A percentile compares a stretch with the other conserved stretches of the same genome.
Conservation (phyloP, 2,329 filamentous ascomycete genomes). For the Knufia petricola region DNA sequence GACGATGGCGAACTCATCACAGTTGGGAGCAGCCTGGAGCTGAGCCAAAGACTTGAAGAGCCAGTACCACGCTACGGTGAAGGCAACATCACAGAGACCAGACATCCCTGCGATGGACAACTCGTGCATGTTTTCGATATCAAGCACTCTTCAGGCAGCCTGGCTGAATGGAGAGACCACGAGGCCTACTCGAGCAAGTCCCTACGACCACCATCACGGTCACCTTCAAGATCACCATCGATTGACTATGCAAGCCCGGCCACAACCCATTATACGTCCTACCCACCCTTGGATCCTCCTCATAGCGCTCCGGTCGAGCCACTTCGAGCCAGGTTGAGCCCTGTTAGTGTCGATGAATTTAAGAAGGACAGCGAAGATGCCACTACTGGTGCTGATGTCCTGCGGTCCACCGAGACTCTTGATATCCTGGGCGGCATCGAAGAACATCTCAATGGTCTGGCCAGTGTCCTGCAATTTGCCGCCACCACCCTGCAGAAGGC, state of each 20-base stretch:
- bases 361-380: too few relatives aligned
- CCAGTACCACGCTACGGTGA: conserved; percentile 18
- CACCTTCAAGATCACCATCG: too few relatives aligned
- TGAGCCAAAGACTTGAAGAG: conserved; percentile 38
- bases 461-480: conserved; percentile 30
- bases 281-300: too few relatives aligned
- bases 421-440: conserved; percentile 27
- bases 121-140: conserved; percentile 41
- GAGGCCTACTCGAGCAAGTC: conserved; percentile 18
- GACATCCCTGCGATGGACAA: conserved; percentile 16
- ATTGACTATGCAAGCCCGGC: too few relatives aligned
- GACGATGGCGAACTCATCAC: conserved; percentile 39
- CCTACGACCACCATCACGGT: background rate
- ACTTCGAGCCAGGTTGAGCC: too few relatives aligned
- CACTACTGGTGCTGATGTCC: too few relatives aligned
- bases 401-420: background rate
- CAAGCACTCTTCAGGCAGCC: conserved; percentile 13
- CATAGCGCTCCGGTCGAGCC: too few relatives aligned
- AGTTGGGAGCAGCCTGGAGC: conserved; percentile 39
- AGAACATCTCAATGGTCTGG: conserved; percentile 29
- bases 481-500: conserved; percentile 29
- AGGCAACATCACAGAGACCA: background rate
- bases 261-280: too few relatives aligned
- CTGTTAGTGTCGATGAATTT: too few relatives aligned
- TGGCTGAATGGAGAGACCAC: conserved; percentile 21